Evolutionary conservation across 129 eudicot species (phyloP).

Genomic region (Lactuca saligna): DNA sequence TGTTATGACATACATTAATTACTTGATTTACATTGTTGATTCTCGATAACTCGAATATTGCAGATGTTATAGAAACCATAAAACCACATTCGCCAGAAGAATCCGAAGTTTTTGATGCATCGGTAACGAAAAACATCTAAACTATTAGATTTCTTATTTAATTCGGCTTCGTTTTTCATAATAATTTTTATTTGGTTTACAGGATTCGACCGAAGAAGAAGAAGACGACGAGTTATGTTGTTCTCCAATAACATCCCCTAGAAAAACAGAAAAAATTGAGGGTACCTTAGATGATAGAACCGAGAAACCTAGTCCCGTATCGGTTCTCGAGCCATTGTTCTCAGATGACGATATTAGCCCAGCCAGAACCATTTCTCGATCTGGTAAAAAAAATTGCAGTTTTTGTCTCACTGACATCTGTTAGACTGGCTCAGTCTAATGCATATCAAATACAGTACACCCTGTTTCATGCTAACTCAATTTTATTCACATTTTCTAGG

Average conservation of each 20-base stretch:
- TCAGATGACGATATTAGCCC: slow-evolving; percentile 84
- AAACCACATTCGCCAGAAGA: slow-evolving; percentile 19
- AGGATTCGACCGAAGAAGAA: slow-evolving; percentile 54
- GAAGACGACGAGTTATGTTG: slow-evolving; percentile 40
- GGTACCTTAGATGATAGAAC: slow-evolving; percentile 44
- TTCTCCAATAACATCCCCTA: slow-evolving; percentile 28
- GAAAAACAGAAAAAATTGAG: slow-evolving; percentile 31
- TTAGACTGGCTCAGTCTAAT: not conserved
- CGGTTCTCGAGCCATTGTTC: slow-evolving; percentile 87
- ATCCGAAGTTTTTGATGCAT: slow-evolving; percentile 19
- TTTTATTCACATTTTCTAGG: slow-evolving; percentile 33
- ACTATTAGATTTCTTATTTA: not conserved
- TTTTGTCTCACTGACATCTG: not conserved
- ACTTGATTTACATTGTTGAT: slow-evolving; percentile 5
- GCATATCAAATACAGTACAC: not conserved
- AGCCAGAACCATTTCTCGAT: slow-evolving; percentile 47
- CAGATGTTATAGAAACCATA: slow-evolving; percentile 21
- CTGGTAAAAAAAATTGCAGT: slow-evolving; percentile 38
- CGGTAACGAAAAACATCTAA: slow-evolving; percentile 18
- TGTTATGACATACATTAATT: not conserved
- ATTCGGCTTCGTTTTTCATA: not conserved
- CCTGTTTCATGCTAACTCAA: slow-evolving; percentile 21
- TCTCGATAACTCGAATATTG: slow-evolving; percentile 13
- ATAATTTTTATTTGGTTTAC: slow-evolving; percentile 14
- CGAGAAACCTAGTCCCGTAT: slow-evolving; percentile 78